Evolutionary conservation across 2,329 filamentous ascomycete species (phyloP), one percentile per base, ranked within the genome.

Genomic region (Cryphonectria carpinicola): DNA sequence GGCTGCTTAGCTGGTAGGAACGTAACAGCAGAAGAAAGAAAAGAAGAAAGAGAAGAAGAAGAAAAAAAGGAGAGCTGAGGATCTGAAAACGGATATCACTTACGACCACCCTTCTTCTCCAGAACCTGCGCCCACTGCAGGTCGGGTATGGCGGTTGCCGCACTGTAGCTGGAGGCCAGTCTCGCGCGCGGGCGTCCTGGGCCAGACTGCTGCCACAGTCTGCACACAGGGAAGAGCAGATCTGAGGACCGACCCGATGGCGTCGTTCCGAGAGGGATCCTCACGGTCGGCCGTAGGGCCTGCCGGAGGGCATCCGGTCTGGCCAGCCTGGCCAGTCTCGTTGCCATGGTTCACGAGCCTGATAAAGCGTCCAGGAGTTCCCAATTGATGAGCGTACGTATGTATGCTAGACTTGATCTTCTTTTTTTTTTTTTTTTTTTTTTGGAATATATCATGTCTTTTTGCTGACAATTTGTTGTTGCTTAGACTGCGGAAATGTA

Each of bases 41-140:
- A 46, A 5, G 2, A 28, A 28, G 35, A 37, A 37, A 39, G 37
- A 1, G 37, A 39, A 10, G 37, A 28, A 28, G 2, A 28, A 28
- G 1, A 28, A 28, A 28, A 28, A 28, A 28, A 2, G 2, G 10
- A 41, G 39, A 11, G 39, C 39, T 8, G 22, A 25, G n/a, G 43
- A 68, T 71, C 56, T 73, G 70, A 46, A 7, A 8, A 39, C 41
- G 49, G 22, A 14, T 3, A 3, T 35, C 22, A 84, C 87, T 78
- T 84, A 85, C 90, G 88, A 69, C 90, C 90, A 75, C 93, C 94
- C 70, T 87, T 90, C 86, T 93, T 88, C 82, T 97, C 92, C 76
- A 96, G 86, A 76, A 98, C 93, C 83, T 96, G 93, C 66, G 95
- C 95, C 93, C 92, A 96, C 86, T 98, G 95, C 82, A 90, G 90